Evolutionary conservation across 306 rosid species (phyloP).

Genomic region (Medicago ruthenica): DNA sequence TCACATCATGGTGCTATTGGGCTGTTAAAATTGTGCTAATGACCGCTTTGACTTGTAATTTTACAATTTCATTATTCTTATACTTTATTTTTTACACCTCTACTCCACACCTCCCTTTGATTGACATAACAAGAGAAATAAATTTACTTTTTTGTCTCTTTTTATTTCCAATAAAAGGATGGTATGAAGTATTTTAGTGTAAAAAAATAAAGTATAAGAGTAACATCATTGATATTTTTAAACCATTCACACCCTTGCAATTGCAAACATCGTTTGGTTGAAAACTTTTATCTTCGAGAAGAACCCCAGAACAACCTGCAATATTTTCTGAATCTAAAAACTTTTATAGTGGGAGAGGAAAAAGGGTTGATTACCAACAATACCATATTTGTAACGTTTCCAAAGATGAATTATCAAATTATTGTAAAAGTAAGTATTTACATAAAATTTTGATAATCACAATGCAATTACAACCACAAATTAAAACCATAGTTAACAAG

Average conservation of each 20-base stretch:
- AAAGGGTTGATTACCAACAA: background rate
- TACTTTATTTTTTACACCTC: conserved; percentile 14
- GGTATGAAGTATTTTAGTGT: background rate
- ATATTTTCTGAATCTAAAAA: conserved; percentile 29
- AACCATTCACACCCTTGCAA: background rate
- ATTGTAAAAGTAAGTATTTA: too few relatives aligned
- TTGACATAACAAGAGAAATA: background rate
- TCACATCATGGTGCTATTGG: background rate
- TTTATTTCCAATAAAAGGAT: conserved; percentile 16
- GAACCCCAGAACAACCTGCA: conserved; percentile 23
- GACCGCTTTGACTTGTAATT: background rate
- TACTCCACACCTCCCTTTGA: conserved; percentile 49
- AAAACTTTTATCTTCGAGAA: too few relatives aligned
- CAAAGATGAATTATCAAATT: too few relatives aligned
- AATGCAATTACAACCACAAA: too few relatives aligned
- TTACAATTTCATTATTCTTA: conserved; percentile 26
- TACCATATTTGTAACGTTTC: too few relatives aligned
- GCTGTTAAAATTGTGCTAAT: background rate
- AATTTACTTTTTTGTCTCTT: background rate
- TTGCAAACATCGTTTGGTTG: background rate
- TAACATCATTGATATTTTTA: conserved; percentile 30
- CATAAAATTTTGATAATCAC: too few relatives aligned
- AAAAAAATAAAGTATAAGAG: conserved; percentile 34
- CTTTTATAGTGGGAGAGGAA: background rate
- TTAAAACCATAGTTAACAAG: conserved; percentile 21